Conservation (phyloP, 2,329 filamentous ascomycete genomes). For the Periglandula ipomoeae region DNA sequence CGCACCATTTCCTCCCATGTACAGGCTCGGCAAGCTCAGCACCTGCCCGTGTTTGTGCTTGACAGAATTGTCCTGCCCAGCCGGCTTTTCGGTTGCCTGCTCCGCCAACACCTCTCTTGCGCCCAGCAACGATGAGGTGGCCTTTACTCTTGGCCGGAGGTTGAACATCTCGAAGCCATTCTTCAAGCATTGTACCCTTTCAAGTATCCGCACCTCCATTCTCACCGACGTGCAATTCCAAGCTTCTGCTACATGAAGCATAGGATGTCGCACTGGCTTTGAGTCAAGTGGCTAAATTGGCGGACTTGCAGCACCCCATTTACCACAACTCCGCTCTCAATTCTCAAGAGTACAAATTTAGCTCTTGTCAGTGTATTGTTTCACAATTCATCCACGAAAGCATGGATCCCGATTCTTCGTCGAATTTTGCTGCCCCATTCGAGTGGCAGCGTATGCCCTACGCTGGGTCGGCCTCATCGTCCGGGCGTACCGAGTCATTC, state of each 20-base stretch:
- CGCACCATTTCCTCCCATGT: not conserved
- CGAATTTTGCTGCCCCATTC: constrained; percentile 13
- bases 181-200: constrained; percentile 8
- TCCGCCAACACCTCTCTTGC: constrained; percentile 3
- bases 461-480: not conserved
- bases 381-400: not conserved
- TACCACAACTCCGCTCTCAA: not conserved
- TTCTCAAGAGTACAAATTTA: no score
- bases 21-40: not conserved
- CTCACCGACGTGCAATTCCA: not conserved
- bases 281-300: constrained; percentile 3
- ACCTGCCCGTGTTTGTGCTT: no score
- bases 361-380: not conserved
- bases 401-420: constrained; percentile 20
- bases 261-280: constrained; percentile 5
- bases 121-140: constrained; percentile 20
- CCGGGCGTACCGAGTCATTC: not conserved
- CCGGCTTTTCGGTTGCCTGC: constrained; percentile 1
- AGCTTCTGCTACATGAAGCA: not conserved
- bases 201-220: not conserved
- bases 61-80: not conserved
- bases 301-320: not conserved
- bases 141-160: constrained; percentile 17
- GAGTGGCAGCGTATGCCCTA: constrained; percentile 7
- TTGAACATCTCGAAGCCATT: constrained; percentile 13